Evolutionary conservation across 805 yeast genomes (phyloP).

Genomic region (Sugiyamaella qingdaonensis): DNA sequence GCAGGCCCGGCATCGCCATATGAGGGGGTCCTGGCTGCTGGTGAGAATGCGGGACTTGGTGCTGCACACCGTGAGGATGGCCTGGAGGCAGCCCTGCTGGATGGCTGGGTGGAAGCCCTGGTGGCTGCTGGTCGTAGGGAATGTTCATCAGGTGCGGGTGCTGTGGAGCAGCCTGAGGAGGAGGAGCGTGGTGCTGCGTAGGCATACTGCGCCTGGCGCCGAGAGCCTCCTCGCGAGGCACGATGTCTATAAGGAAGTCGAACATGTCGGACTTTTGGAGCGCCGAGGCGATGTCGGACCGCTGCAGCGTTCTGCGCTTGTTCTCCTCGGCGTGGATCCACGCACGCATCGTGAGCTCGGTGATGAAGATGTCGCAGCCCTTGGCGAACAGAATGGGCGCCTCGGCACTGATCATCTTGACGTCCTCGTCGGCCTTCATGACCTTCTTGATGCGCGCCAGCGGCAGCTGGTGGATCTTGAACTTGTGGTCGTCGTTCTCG

Average conservation of each 20-base stretch:
- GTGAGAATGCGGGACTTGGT: not conserved
- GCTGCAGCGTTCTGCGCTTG: slow-evolving; percentile 90
- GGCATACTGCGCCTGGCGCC: not conserved
- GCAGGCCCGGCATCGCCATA: not conserved
- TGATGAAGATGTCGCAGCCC: slow-evolving; percentile 95
- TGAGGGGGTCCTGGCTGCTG: not conserved
- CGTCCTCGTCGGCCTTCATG: slow-evolving; percentile 97
- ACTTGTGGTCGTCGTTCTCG: slow-evolving; percentile 66
- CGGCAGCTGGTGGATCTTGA: slow-evolving; percentile 91
- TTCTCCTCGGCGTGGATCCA: slow-evolving; percentile 98
- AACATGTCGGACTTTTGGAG: slow-evolving; percentile 94
- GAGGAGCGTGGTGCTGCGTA: not conserved
- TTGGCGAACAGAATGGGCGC: slow-evolving; percentile 97
- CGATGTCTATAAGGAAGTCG: slow-evolving; percentile 93
- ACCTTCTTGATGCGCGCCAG: slow-evolving; percentile 94
- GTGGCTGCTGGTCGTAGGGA: not conserved
- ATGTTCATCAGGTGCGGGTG: not conserved
- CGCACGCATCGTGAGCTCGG: slow-evolving; percentile 96
- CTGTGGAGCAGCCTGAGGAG: not conserved
- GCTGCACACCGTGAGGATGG: not conserved
- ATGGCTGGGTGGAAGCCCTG: not conserved
- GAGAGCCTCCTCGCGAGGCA: slow-evolving; percentile 77
- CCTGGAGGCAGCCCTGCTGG: not conserved
- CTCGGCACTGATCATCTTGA: slow-evolving; percentile 95
- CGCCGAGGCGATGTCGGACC: slow-evolving; percentile 93